Evolutionary conservation across 495 filamentous ascomycete species (phyloP).

Genomic region (Penicillium maclennaniae): DNA sequence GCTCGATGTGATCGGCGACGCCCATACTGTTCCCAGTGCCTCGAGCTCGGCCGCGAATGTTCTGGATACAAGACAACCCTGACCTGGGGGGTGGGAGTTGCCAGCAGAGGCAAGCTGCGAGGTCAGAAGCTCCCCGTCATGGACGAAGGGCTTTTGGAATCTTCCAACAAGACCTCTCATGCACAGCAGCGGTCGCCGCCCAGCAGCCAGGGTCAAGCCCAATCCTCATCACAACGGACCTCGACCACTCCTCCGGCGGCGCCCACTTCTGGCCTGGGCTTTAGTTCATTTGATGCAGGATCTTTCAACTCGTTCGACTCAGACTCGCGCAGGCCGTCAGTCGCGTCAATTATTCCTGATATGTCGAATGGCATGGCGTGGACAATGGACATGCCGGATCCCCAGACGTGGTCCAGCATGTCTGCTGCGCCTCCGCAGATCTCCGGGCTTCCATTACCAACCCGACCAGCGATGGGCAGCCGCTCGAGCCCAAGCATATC

Average conservation of each 20-base stretch:
- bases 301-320: not conserved
- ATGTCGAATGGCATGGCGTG: constrained; percentile 17
- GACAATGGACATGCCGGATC: constrained; percentile 30
- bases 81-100: constrained; percentile 97
- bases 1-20: constrained; percentile 86
- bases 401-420: constrained; percentile 22
- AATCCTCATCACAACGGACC: constrained; percentile 10
- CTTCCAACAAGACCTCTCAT: constrained; percentile 9
- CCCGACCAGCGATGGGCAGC: constrained; percentile 14
- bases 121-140: constrained; percentile 81
- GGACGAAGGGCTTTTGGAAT: constrained; percentile 28
- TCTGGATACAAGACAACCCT: constrained; percentile 95
- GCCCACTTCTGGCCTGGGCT: constrained; percentile 3
- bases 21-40: constrained; percentile 93
- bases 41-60: constrained; percentile 88
- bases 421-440: constrained; percentile 20
- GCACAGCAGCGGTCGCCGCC: constrained; percentile 9
- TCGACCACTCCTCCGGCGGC: constrained; percentile 13
- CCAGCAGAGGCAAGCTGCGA: constrained; percentile 90
- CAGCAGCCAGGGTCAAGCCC: constrained; percentile 11
- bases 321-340: constrained; percentile 2
- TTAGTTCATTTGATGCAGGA: constrained; percentile 1
- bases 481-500: constrained; percentile 13
- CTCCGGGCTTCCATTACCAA: constrained; percentile 23
- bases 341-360: constrained; percentile 13